Percentiles rank a stretch among this genome's conserved stretches.
Evolutionary conservation across 371 early-diverging fungal genomes (phyloP).

Genomic region (Mortierella sp.): DNA sequence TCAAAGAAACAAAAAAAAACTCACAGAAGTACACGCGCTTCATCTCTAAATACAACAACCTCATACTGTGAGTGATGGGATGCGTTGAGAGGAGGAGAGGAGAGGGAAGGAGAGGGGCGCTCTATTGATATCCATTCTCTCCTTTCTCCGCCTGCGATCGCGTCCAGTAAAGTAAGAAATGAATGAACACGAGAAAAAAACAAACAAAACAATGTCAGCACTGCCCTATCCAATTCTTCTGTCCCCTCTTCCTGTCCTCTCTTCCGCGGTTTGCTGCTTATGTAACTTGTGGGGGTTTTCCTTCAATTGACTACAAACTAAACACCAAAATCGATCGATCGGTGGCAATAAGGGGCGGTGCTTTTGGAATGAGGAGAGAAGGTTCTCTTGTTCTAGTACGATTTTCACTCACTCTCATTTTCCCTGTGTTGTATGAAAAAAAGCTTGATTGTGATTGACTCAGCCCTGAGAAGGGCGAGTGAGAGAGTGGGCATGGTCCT

Average conservation of each 20-base stretch:
- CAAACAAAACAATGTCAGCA: neutral
- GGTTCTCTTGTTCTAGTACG: no score
- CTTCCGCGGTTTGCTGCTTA: neutral
- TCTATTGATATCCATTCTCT: neutral
- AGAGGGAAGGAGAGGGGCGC: no score
- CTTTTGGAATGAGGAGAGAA: conserved; percentile 1
- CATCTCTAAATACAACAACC: no score
- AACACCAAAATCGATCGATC: neutral
- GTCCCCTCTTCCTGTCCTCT: neutral
- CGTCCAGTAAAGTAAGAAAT: neutral
- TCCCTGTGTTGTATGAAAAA: no score
- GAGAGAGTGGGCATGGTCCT: no score
- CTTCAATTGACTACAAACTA: neutral
- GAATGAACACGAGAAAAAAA: neutral
- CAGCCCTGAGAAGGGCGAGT: no score
- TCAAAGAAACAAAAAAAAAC: neutral
- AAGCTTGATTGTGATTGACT: no score
- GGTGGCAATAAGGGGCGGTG: neutral
- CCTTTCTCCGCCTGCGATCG: neutral
- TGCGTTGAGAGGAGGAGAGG: no score
- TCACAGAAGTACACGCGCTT: no score
- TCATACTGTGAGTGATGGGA: no score
- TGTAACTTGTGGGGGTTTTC: neutral
- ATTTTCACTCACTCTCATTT: no score
- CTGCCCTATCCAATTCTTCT: neutral